Evolutionary conservation across 2,329 filamentous ascomycete species (phyloP), one percentile per base, ranked within the genome.

Genomic region (Penicillium sp.): DNA sequence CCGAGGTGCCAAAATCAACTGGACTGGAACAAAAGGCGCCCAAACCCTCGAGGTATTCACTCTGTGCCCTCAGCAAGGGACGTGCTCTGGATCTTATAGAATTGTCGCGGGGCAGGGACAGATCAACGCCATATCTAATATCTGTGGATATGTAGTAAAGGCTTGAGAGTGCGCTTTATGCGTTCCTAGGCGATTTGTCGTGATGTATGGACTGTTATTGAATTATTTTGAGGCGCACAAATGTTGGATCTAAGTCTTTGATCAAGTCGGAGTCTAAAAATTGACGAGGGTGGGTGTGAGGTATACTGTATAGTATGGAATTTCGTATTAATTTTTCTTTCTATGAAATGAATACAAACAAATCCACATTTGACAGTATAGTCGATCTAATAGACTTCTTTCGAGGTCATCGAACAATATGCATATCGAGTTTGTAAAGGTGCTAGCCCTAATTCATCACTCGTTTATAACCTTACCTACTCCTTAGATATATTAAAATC

Each of bases 61-160:
- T n/a, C n/a, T n/a, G n/a, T n/a, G n/a, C n/a, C n/a, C 49, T 49
- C 26, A 33, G 2, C 31, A 55, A 25, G 54, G 54, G 8, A 52
- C 37, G 11, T 61, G 58, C 15, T 47, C 6, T 2, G 37, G 35
- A 29, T 56, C 59, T 5, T 61, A 61, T 49, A 54, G 56, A 3
- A 61, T 54, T 6, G 47, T 61, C 8, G 53, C 48, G 31, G 58
- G 58, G 4, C 33, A 47, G 11, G 56, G 59, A 6, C 56, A 59
- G 9, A 61, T 61, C 7, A 61, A 59, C 35, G 56, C 54, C 11
- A n/a, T n/a, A n/a, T 61, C 52, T 35, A 56, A 51, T 73, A 42
- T 55, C 27, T 56, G 49, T 35, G 53, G 47, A n/a, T 55, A 46
- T 44, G 8, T 47, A n/a, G 48, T 55, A 4, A 55, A 55, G 25